Evolutionary conservation across 2,329 filamentous ascomycete species (phyloP), one percentile per base, ranked within the genome.

Genomic region (Cercospora sp.): DNA sequence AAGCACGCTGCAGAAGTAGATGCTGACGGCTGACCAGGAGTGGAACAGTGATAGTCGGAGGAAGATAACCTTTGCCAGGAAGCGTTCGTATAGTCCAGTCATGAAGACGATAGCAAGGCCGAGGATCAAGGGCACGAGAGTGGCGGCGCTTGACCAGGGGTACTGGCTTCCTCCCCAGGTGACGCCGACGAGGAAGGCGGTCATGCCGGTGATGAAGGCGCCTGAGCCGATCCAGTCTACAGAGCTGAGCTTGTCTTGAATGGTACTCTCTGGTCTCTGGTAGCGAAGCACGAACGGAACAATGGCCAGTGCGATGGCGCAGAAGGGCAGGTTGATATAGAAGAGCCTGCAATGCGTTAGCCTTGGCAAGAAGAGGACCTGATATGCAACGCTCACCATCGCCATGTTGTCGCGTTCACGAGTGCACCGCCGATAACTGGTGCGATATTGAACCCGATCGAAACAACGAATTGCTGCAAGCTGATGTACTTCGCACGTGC

Each of bases 281-380:
- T 88, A 18, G 40, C 79, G 80, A 30, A 89, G 78, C 73, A 86
- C 86, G 26, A 87, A 70, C 1, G 76, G 73, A 2, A 79, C 73
- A 51, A 77, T 69, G 58, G 75, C 33, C n/a, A 78, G 74, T 7
- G 72, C 75, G 30, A 78, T 67, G 30, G 65, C 75, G 66, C 76
- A 77, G 67, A 80, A 79, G 2, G 79, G 79, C 1, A 80, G 67
- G 64, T 80, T 80, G 67, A 81, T 72, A 74, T 78, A 80, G 72
- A 80, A 81, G 10, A 81, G 57, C 79, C 48, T 55, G 12, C 2
- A 8, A 55, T 28, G 13, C 23, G 3, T 55, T 5, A 55, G 48
- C 10, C 13, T 7, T 28, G 48, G 23, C 5, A 5, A 16, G 12
- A 28, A 6, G 26, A 4, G 7, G 23, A n/a, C 2, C 20, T 2